Evolutionary conservation across 345 rosid species (phyloP).

Genomic region (Heritiera fomes): DNA sequence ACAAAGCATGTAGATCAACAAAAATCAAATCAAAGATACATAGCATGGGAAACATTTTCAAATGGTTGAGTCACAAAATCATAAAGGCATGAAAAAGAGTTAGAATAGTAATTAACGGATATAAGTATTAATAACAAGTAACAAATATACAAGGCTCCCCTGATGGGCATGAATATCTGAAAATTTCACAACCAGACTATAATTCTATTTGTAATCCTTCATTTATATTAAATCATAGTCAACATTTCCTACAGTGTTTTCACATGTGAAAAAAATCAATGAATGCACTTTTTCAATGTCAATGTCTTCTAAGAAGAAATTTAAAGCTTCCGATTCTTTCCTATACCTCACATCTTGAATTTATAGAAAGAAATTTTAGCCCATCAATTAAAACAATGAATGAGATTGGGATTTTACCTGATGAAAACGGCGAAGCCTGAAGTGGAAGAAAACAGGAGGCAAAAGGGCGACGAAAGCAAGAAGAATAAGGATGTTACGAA

Average conservation of each 20-base stretch:
- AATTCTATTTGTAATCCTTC: not conserved
- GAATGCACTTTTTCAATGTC: not conserved
- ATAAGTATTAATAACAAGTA: not conserved
- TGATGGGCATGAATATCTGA: not conserved
- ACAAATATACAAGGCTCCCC: not conserved
- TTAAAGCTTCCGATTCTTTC: not conserved
- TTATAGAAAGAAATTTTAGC: not conserved
- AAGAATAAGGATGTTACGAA: conserved; percentile 51
- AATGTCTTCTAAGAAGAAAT: not conserved
- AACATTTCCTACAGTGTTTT: not conserved
- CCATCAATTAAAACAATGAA: not conserved
- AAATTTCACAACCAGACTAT: not conserved
- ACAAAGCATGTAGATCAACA: not conserved
- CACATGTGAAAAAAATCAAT: not conserved
- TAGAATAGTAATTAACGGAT: not conserved
- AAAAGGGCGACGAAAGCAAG: conserved; percentile 64
- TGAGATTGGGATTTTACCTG: conserved; percentile 38
- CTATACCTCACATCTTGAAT: not conserved
- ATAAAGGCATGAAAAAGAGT: conserved; percentile 9
- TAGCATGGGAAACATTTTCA: conserved; percentile 15
- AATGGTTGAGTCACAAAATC: not conserved
- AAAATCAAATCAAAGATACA: conserved; percentile 9
- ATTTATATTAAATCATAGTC: no score
- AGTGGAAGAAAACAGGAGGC: conserved; percentile 88
- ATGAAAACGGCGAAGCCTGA: conserved; percentile 70